These are phyloP conservation scores for Articulospora tetracladia DNA, from an alignment of 495 filamentous ascomycete genomes.

Conservation along the genomic window DNA sequence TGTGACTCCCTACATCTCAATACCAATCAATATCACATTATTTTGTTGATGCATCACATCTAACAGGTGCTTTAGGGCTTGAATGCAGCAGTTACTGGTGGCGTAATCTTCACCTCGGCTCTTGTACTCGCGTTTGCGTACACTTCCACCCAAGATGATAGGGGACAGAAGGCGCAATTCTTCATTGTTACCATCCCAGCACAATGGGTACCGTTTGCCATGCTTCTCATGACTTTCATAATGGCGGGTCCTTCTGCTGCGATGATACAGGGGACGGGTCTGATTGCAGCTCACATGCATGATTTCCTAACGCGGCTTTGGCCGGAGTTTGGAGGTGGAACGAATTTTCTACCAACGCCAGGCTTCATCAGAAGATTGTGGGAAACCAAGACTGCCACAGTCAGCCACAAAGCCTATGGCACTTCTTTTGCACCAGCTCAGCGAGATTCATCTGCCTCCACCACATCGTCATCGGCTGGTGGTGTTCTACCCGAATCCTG, in stretches of 20 bases:
- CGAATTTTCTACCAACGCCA: slow-evolving; percentile 68
- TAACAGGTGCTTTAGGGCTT: slow-evolving; percentile 33
- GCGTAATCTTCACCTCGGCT: slow-evolving; percentile 54
- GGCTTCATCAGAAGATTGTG: slow-evolving; percentile 60
- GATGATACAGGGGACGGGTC: slow-evolving; percentile 57
- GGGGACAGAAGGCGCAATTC: slow-evolving; percentile 63
- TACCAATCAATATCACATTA: slow-evolving; percentile 10
- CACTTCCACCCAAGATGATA: slow-evolving; percentile 78
- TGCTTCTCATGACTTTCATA: slow-evolving; percentile 67
- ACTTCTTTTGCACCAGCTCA: slow-evolving; percentile 38
- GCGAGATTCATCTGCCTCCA: slow-evolving; percentile 22
- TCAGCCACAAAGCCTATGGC: slow-evolving; percentile 51
- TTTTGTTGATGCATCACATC: slow-evolving; percentile 2
- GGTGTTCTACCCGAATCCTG: slow-evolving; percentile 52
- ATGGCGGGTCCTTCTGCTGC: slow-evolving; percentile 42
- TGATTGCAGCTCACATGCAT: slow-evolving; percentile 79
- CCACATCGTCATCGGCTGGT: slow-evolving; percentile 19
- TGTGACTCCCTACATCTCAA: slow-evolving; percentile 83
- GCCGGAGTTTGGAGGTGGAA: slow-evolving; percentile 77
- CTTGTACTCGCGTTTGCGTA: slow-evolving; percentile 76
- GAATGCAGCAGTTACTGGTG: slow-evolving; percentile 46
- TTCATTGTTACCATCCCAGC: slow-evolving; percentile 75
- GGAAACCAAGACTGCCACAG: slow-evolving; percentile 33
- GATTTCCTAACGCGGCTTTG: slow-evolving; percentile 82
- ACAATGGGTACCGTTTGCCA: slow-evolving; percentile 69